Percentiles rank a stretch among this genome's conserved stretches.
phyloP scores from a whole-genome alignment of 305 asterid species.

The Plantago lanceolata region DNA sequence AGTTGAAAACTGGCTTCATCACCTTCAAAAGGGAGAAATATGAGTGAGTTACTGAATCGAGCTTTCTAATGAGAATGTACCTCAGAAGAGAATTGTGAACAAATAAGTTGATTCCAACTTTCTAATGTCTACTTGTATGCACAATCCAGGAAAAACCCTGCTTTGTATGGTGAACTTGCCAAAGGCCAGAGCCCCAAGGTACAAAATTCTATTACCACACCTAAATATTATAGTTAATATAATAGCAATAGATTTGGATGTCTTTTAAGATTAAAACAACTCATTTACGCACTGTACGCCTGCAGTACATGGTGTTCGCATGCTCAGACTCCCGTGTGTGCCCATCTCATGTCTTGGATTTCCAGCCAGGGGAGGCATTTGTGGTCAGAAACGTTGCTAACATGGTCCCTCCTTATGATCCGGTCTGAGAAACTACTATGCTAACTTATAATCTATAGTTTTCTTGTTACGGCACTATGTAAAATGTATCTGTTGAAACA shows the following conservation, averaged over 20 bases:
- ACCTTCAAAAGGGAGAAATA: constrained; percentile 81
- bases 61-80: not conserved
- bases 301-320: constrained; percentile 82
- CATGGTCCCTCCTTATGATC: constrained; percentile 81
- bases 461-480: not conserved
- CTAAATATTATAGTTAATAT: too few relatives aligned
- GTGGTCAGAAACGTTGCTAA: constrained; percentile 81
- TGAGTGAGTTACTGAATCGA: constrained; percentile 43
- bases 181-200: constrained; percentile 95
- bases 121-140: not conserved
- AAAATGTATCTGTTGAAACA: constrained; percentile 29
- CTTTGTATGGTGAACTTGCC: constrained; percentile 61
- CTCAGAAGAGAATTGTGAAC: not conserved
- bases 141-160: constrained; percentile 58
- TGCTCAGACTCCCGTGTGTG: constrained; percentile 96
- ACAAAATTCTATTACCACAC: constrained; percentile 5
- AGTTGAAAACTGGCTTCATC: constrained; percentile 69
- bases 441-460: not conserved
- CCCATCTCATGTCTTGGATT: constrained; percentile 73
- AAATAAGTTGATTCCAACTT: constrained; percentile 8
- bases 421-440: constrained; percentile 37
- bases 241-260: not conserved
- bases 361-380: constrained; percentile 93
- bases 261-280: not conserved
- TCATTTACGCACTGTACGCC: not conserved